Conservation (phyloP, 1,284 basidiomycete genomes). For the Leccinum fallax region DNA sequence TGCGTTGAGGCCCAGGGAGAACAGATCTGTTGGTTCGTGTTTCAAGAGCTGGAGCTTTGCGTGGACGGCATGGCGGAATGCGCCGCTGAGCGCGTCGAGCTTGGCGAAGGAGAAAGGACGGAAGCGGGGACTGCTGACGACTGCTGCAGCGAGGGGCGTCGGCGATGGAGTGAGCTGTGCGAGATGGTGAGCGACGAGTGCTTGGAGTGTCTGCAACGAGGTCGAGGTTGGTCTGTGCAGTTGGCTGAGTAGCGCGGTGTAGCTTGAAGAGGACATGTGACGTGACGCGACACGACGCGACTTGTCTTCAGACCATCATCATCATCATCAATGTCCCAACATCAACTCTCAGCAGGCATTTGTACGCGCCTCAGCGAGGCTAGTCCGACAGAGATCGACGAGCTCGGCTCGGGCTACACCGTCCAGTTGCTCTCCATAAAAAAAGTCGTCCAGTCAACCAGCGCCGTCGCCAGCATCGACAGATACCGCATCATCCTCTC, state of each 20-base stretch:
- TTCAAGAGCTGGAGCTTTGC: slow-evolving; percentile 48
- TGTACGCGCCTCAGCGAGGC: slow-evolving; percentile 53
- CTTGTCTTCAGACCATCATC: slow-evolving; percentile 19
- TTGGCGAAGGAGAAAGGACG: slow-evolving; percentile 49
- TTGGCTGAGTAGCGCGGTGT: slow-evolving; percentile 57
- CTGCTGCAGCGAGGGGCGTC: slow-evolving; percentile 65
- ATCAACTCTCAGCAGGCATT: slow-evolving; percentile 54
- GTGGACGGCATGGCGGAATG: slow-evolving; percentile 66
- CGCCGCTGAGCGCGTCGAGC: slow-evolving; percentile 54
- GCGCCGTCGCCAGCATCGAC: slow-evolving; percentile 46
- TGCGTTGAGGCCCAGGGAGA: slow-evolving; percentile 44
- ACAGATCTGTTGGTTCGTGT: slow-evolving; percentile 42
- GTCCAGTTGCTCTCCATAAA: slow-evolving; percentile 86
- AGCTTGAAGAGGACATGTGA: slow-evolving; percentile 33
- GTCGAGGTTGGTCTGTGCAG: slow-evolving; percentile 47
- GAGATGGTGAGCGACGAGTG: slow-evolving; percentile 65
- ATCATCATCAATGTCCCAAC: slow-evolving; percentile 35
- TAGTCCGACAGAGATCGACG: slow-evolving; percentile 48
- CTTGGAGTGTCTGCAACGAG: slow-evolving; percentile 52
- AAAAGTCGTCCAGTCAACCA: slow-evolving; percentile 56
- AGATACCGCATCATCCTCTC: slow-evolving; percentile 76
- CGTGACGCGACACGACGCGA: slow-evolving; percentile 23
- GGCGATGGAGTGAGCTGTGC: slow-evolving; percentile 54
- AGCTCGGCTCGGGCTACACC: slow-evolving; percentile 60
- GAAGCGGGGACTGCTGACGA: slow-evolving; percentile 63